Evolutionary conservation across 129 eudicot genomes (phyloP), one percentile per base, ranked within the genome.

Genomic region (Pseudognaphalium luteoalbum): DNA sequence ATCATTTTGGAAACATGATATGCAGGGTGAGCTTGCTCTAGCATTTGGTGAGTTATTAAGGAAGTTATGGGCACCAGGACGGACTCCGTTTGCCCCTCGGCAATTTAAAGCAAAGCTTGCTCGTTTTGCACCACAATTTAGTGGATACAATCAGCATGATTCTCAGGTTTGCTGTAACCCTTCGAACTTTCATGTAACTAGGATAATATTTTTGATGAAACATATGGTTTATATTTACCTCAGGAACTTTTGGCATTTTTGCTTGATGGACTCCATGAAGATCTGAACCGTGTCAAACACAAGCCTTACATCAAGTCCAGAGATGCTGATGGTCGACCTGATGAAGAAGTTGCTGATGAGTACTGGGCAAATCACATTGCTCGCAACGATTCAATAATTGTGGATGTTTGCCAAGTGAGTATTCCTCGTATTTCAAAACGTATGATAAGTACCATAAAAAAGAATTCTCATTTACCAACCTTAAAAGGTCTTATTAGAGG

Each of bases 101-200:
- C 86, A 86, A 64, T 94, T 94, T 68, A 94, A 94, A 79, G 79
- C 89, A 60, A 94, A 94, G 86, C 98, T 94, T 81, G 88, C 91
- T 77, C 98, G 98, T 76, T 94, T 94, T 86, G 98, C 98, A 39
- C 98, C 98, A 22, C 98, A 94, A 56, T 94, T 94, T 77, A 94
- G 91, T 86, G 98, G 98, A 81, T 87, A 90, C 84, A 89, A 85
- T 81, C 98, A 94, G 79, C 98, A 94, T 78, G 98, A 94, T 89
- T 94, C 98, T 66, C 98, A 93, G 98, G 98, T 93, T 76, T 76
- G 60, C 19, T 66, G 8, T 41, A 62, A 12, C 41, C 25, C 37
- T 60, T 54, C 32, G 33, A 70, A 71, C 67, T 50, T 67, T 62
- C 47, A 42, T 35, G 75, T 70, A 72, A 11, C 19, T 34, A 33